These are phyloP conservation scores for Astrothelium subdiscretum DNA, from an alignment of 495 filamentous ascomycete genomes.

Conservation along the genomic window DNA sequence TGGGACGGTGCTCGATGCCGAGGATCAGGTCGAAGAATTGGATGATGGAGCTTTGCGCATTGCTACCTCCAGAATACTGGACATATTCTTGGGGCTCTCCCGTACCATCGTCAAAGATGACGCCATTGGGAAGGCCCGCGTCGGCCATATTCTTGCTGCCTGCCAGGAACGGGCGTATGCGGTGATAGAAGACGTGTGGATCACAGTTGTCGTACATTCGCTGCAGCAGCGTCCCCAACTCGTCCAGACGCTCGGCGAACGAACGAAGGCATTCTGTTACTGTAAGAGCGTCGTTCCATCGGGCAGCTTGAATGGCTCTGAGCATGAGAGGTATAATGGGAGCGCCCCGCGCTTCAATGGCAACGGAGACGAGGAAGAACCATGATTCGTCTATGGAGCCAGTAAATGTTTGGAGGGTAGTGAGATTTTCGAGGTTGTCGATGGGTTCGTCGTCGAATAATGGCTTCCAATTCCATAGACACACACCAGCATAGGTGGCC, in stretches of 20 bases:
- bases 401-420: conserved; percentile 82
- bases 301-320: conserved; percentile 71
- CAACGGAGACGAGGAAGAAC: conserved; percentile 93
- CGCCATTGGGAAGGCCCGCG: conserved; percentile 75
- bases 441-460: conserved; percentile 70
- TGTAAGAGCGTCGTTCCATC: conserved; percentile 50
- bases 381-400: conserved; percentile 93
- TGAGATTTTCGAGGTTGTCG: conserved; percentile 72
- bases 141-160: conserved; percentile 95
- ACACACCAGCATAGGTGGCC: conserved; percentile 84
- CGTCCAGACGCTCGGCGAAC: conserved; percentile 80
- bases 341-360: conserved; percentile 85
- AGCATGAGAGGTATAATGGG: conserved; percentile 86
- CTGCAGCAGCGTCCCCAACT: conserved; percentile 59
- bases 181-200: conserved; percentile 85
- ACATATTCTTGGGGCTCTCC: conserved; percentile 52
- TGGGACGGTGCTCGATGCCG: conserved; percentile 83
- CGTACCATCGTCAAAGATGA: conserved; percentile 62
- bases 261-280: conserved; percentile 63
- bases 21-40: conserved; percentile 93
- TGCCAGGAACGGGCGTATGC: conserved; percentile 85
- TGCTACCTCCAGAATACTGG: conserved; percentile 81
- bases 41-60: conserved; percentile 88
- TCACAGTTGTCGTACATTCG: conserved; percentile 91
- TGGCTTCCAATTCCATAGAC: conserved; percentile 92